These are phyloP conservation scores for Pythium scleroteichum DNA, from an alignment of 352 stramenopile species.

Conservation along the genomic window DNA sequence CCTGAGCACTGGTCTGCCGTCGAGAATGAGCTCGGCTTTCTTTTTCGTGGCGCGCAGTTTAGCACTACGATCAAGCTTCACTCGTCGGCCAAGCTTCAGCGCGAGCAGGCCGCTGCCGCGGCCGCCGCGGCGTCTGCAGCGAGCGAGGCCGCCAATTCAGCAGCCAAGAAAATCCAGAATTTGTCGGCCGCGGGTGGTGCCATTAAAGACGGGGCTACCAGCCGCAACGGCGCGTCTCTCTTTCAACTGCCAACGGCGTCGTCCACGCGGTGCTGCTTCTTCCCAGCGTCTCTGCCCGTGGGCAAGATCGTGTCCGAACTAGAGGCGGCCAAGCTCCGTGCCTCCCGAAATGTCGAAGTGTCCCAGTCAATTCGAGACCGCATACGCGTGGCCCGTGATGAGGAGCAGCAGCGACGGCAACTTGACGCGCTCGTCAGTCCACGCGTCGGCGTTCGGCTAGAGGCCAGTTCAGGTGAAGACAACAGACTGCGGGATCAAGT, in stretches of 20 bases:
- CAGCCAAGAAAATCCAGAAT: conserved; percentile 48
- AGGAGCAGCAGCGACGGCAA: conserved; percentile 41
- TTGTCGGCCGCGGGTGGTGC: conserved; percentile 25
- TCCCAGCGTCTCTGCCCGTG: conserved; percentile 58
- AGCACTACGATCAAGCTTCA: conserved; percentile 59
- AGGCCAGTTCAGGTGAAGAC: neutral
- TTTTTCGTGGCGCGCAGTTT: conserved; percentile 78
- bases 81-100: conserved; percentile 16
- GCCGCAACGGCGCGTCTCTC: conserved; percentile 22
- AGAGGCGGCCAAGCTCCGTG: conserved; percentile 61
- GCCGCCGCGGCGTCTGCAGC: neutral
- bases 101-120: conserved; percentile 7
- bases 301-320: conserved; percentile 69
- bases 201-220: conserved; percentile 3
- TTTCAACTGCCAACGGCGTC: conserved; percentile 53
- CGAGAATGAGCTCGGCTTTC: conserved; percentile 70
- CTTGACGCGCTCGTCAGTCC: conserved; percentile 41
- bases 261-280: conserved; percentile 45
- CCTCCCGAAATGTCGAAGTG: conserved; percentile 61
- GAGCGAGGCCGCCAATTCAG: conserved; percentile 12
- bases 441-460: conserved; percentile 29
- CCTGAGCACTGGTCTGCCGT: conserved; percentile 55
- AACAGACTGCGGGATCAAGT: no score
- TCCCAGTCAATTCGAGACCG: conserved; percentile 66
- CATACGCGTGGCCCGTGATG: conserved; percentile 39